Evolutionary conservation across 805 yeast genomes (phyloP).

Genomic region (Wickerhamomyces strasburgensis): DNA sequence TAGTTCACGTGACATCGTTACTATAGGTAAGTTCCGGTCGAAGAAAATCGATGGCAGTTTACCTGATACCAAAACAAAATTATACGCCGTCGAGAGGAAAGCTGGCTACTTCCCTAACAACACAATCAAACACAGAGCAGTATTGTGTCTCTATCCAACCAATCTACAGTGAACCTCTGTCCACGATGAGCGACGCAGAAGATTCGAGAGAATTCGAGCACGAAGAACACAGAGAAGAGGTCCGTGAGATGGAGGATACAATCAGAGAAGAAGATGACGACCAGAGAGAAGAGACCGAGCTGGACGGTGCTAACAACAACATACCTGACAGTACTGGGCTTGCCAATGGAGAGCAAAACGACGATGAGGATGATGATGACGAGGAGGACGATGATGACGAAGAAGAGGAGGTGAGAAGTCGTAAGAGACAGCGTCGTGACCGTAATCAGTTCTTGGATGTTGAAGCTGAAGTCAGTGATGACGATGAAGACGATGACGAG

Average conservation of each 20-base stretch:
- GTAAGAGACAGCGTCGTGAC: constrained; percentile 40
- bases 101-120: too few relatives aligned
- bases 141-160: background rate
- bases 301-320: constrained; percentile 22
- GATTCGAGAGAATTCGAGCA: constrained; percentile 16
- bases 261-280: constrained; percentile 23
- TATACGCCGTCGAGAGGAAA: background rate
- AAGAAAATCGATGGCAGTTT: too few relatives aligned
- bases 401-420: constrained; percentile 41
- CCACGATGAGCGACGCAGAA: constrained; percentile 24
- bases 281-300: constrained; percentile 13
- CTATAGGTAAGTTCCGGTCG: too few relatives aligned
- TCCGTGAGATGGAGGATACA: constrained; percentile 20
- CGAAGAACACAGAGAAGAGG: constrained; percentile 20
- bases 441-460: constrained; percentile 88
- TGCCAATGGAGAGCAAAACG: constrained; percentile 23
- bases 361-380: constrained; percentile 34
- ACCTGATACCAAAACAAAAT: too few relatives aligned
- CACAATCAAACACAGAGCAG: background rate
- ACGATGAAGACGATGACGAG: constrained; percentile 94
- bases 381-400: constrained; percentile 46
- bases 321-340: constrained; percentile 32
- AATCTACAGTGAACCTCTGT: background rate
- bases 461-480: constrained; percentile 98
- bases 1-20: too few relatives aligned